phyloP scores from a whole-genome alignment of 75 land plant species.

The Cryptomeria japonica region DNA sequence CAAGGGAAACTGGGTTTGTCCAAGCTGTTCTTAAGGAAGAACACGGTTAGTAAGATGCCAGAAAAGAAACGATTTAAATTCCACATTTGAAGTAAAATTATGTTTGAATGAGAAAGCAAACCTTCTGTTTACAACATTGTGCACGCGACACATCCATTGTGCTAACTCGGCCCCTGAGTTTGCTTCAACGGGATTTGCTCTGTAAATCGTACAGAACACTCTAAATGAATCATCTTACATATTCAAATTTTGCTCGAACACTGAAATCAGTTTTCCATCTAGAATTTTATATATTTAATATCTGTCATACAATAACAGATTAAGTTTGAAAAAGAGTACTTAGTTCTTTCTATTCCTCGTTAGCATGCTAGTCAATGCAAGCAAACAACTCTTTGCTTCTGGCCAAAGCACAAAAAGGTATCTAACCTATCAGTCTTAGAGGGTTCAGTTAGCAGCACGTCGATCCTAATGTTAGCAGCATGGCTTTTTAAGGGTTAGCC shows the following conservation, averaged over 20 bases:
- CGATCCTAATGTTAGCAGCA: neutral
- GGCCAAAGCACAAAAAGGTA: neutral
- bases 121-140: slow-evolving; percentile 97
- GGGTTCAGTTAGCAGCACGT: too few relatives aligned
- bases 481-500: neutral
- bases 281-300: neutral
- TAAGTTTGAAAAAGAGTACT: neutral
- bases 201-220: slow-evolving; percentile 24
- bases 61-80: neutral
- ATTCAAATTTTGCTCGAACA: neutral
- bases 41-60: neutral
- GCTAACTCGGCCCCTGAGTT: slow-evolving; percentile 79
- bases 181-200: slow-evolving; percentile 81
- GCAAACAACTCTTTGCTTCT: neutral
- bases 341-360: neutral
- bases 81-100: neutral
- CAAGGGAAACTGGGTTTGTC: slow-evolving; percentile 79
- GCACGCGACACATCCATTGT: slow-evolving; percentile 89
- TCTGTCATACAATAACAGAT: neutral
- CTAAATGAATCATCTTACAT: neutral
- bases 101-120: slow-evolving; percentile 16
- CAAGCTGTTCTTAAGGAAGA: slow-evolving; percentile 45
- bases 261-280: neutral
- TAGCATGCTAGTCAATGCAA: neutral
- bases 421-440: neutral